Conservation (phyloP, 176 grass and related monocot species). For the Triticum turgidum region DNA sequence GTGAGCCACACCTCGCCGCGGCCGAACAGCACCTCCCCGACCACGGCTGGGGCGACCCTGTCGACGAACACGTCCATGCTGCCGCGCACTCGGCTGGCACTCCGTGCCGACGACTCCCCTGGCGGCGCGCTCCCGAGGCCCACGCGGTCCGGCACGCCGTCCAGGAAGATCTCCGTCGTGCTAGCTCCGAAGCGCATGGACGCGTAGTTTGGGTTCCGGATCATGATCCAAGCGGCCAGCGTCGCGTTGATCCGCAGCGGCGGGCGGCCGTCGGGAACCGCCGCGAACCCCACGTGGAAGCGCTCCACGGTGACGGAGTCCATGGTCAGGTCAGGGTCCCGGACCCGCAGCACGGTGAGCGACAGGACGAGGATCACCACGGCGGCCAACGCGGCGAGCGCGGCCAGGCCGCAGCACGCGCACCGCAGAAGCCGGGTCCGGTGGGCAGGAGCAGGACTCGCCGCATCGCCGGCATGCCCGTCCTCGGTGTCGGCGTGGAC, state of each 20-base stretch:
- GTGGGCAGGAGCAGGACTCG: neutral
- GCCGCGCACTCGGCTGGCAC: constrained; percentile 7
- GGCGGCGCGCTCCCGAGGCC: constrained; percentile 34
- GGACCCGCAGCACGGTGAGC: constrained; percentile 54
- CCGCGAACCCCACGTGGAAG: constrained; percentile 6
- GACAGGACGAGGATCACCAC: constrained; percentile 41
- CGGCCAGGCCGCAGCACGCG: constrained; percentile 36
- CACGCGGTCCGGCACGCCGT: constrained; percentile 18
- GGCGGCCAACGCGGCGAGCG: constrained; percentile 22
- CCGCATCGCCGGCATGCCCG: neutral
- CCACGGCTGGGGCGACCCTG: constrained; percentile 28
- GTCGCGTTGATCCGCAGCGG: constrained; percentile 50
- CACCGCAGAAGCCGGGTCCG: constrained; percentile 7
- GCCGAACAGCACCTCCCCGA: constrained; percentile 33
- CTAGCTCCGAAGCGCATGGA: constrained; percentile 52
- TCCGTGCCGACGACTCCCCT: constrained; percentile 32
- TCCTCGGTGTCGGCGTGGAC: neutral
- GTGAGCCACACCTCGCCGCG: constrained; percentile 35
- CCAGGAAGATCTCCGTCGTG: constrained; percentile 51
- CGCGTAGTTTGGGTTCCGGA: constrained; percentile 59
- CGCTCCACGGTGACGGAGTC: constrained; percentile 26
- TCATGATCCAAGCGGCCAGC: constrained; percentile 33
- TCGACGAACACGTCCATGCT: constrained; percentile 44
- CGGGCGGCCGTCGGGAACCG: neutral
- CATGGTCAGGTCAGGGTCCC: constrained; percentile 51